These are phyloP conservation scores for Pichia sp. DNA, from an alignment of 1,139 yeast species.

Conservation along the genomic window DNA sequence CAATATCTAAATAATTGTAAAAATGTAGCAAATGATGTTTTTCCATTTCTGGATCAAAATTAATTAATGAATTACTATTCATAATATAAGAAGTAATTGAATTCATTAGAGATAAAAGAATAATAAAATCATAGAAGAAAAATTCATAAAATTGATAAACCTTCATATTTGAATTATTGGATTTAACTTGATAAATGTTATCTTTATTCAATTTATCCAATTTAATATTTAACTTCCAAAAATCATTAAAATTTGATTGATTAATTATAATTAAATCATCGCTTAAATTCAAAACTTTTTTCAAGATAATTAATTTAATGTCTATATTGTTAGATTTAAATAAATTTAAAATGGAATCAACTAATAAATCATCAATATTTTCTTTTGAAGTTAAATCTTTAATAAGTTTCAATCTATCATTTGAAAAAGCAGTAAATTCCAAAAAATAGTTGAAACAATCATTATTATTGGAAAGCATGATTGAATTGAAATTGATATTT, in stretches of 20 bases:
- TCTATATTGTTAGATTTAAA: conserved; percentile 19
- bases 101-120: conserved; percentile 8
- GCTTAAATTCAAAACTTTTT: conserved; percentile 11
- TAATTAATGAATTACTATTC: background rate
- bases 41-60: background rate
- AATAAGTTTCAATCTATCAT: conserved; percentile 1
- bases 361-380: background rate
- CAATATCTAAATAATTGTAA: background rate
- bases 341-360: conserved; percentile 12
- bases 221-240: background rate
- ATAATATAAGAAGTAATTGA: conserved; percentile 4
- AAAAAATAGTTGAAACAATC: background rate
- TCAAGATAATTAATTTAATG: conserved; percentile 21
- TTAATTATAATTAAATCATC: conserved; percentile 1
- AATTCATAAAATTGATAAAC: background rate
- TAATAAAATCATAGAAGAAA: conserved; percentile 8
- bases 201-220: background rate
- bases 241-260: background rate
- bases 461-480: background rate
- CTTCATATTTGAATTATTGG: background rate
- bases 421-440: conserved; percentile 4
- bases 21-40: background rate
- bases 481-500: background rate
- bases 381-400: conserved; percentile 4
- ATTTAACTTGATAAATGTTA: too few species aligned